Percentiles rank a stretch among this genome's conserved stretches.
These are phyloP conservation scores for Talaromyces thailandensis DNA, from an alignment of 495 filamentous ascomycete species.

Conservation along the genomic window DNA sequence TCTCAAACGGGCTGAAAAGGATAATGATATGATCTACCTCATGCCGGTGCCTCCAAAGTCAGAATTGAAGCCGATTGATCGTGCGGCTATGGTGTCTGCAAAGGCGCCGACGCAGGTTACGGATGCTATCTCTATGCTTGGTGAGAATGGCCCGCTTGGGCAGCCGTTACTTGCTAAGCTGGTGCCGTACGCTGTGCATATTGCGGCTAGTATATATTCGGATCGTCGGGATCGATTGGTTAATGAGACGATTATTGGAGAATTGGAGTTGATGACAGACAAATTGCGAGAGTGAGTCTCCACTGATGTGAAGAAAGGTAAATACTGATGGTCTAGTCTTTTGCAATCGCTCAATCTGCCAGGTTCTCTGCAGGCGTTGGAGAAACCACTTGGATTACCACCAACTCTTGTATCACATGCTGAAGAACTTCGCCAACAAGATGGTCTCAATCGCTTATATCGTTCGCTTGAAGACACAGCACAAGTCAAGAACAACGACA, in stretches of 20 bases:
- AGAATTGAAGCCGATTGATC: conserved; percentile 74
- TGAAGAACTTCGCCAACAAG: conserved; percentile 90
- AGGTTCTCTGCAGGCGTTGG: conserved; percentile 86
- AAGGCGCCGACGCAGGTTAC: conserved; percentile 77
- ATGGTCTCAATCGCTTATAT: conserved; percentile 65
- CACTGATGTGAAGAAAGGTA: neutral
- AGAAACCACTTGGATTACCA: conserved; percentile 91
- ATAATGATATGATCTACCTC: conserved; percentile 93
- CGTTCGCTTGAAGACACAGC: conserved; percentile 76
- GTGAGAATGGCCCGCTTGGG: conserved; percentile 70
- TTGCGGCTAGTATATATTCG: conserved; percentile 91
- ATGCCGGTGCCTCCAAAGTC: conserved; percentile 78
- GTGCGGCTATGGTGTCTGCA: conserved; percentile 79
- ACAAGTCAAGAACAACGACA: conserved; percentile 71
- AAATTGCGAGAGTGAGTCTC: conserved; percentile 58
- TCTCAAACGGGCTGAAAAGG: conserved; percentile 86
- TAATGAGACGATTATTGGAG: conserved; percentile 74
- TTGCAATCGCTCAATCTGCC: conserved; percentile 81
- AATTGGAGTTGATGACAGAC: conserved; percentile 74
- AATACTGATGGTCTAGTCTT: conserved; percentile 27
- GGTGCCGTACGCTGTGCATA: conserved; percentile 91
- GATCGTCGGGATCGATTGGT: conserved; percentile 82
- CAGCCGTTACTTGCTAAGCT: conserved; percentile 82
- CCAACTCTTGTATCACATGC: conserved; percentile 77
- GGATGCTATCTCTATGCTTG: conserved; percentile 68